These are phyloP conservation scores for Coemansia aciculifera DNA, from an alignment of 192 early-diverging fungal species.

Conservation along the genomic window DNA sequence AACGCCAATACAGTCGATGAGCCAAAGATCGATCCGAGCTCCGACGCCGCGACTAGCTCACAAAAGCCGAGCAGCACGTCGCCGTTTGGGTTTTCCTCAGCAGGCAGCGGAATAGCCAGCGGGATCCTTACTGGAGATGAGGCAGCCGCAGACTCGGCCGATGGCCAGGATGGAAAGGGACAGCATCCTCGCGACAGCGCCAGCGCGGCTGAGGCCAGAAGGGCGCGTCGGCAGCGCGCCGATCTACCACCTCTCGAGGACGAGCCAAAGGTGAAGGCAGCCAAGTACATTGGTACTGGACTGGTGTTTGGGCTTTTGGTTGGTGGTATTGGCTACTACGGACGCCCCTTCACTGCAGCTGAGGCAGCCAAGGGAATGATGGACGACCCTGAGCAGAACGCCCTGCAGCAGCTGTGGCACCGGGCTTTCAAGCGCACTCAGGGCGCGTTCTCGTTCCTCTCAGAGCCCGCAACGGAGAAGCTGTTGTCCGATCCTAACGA, in stretches of 20 bases:
- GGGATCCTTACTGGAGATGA: slow-evolving; percentile 34
- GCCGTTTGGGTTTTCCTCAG: slow-evolving; percentile 50
- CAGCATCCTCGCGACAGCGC: slow-evolving; percentile 25
- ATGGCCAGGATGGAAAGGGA: not conserved
- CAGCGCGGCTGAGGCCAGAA: slow-evolving; percentile 51
- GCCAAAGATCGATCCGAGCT: not conserved
- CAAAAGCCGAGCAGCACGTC: slow-evolving; percentile 25
- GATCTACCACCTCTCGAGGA: slow-evolving; percentile 55
- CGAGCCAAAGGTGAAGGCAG: slow-evolving; percentile 48
- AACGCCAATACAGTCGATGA: not conserved
- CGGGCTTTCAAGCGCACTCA: slow-evolving; percentile 29
- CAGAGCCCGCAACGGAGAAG: slow-evolving; percentile 78
- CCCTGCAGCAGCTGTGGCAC: slow-evolving; percentile 45
- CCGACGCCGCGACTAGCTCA: slow-evolving; percentile 6
- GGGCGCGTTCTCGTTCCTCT: slow-evolving; percentile 38
- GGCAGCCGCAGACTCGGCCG: slow-evolving; percentile 3
- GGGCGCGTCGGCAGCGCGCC: slow-evolving; percentile 53
- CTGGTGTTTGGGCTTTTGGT: slow-evolving; percentile 47
- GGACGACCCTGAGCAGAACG: slow-evolving; percentile 42
- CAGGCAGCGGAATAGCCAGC: slow-evolving; percentile 48
- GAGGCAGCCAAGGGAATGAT: slow-evolving; percentile 42
- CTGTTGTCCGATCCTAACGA: slow-evolving; percentile 85
- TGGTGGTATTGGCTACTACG: slow-evolving; percentile 47
- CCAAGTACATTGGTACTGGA: slow-evolving; percentile 48
- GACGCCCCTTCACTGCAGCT: slow-evolving; percentile 34